Evolutionary conservation across 306 rosid genomes (phyloP), one percentile per base, ranked within the genome.

Genomic region (Quercus engelmannii): DNA sequence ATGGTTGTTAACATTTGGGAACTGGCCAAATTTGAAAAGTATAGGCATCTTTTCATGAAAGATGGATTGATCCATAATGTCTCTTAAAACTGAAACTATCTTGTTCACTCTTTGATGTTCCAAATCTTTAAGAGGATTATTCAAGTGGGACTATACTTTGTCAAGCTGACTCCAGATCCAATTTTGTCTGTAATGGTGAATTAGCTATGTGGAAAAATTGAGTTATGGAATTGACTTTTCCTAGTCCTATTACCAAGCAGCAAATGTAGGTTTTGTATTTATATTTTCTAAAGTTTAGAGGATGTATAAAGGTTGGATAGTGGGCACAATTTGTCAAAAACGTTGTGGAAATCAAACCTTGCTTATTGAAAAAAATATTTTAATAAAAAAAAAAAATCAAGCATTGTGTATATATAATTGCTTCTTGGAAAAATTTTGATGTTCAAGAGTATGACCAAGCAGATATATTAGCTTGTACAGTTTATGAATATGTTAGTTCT

Each of bases 121-220:
- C 57, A 92, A 93, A 95, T 91, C 84, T 92, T 65, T 97, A 93
- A 71, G 99, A 92, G 55, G 87, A 9, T 91, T 78, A 91, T 86
- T 4, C 74, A 91, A 86, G 57, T 83, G 78, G 84, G 99, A 92
- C 83, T 88, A 88, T 2, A 77, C 31, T 12, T 25, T 25, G 58
- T 15, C 28, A n/a, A n/a, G 21, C 2, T 10, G 61, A 46, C 19
- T 18, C 15, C 23, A 28, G 9, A 73, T 73, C 71, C 55, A 9
- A 72, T 23, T 59, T 28, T 28, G 52, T 73, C 26, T n/a, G 62
- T 14, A 54, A 26, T 28, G 20, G 17, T 33, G 43, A 25, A 25
- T 68, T 14, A 33, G 10, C 30, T 33, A 5, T 20, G 51, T 69
- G 38, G 1, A 20, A 17, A 17, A 17, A 15, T 23, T 18, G 10